Conservation (phyloP, 257 asterid species). For the Mitragyna speciosa region DNA sequence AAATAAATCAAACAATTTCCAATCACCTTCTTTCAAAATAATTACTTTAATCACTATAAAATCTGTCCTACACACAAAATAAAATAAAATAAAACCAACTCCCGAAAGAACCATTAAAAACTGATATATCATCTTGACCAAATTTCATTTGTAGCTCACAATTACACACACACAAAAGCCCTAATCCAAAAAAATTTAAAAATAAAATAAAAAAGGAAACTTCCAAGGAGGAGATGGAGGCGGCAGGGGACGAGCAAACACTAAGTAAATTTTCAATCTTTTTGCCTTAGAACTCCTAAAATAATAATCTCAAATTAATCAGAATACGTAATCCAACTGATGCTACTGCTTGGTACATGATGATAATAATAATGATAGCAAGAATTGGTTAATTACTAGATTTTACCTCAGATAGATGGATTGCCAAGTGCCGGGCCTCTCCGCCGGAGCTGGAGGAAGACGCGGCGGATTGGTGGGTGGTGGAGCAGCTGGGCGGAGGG, state of each 20-base stretch:
- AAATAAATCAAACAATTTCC: background rate
- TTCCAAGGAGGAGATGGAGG: background rate
- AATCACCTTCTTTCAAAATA: background rate
- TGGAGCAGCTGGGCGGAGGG: background rate
- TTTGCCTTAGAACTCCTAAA: background rate
- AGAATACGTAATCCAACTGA: background rate
- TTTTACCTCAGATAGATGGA: conserved; percentile 7
- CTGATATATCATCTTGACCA: background rate
- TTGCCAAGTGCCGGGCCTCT: background rate
- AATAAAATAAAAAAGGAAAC: too few species aligned
- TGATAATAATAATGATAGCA: background rate
- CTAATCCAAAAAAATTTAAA: background rate
- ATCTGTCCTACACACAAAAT: too few species aligned
- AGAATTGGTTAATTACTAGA: background rate
- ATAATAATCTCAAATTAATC: background rate
- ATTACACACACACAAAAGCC: background rate
- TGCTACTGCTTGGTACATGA: background rate
- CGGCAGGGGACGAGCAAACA: background rate
- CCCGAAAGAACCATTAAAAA: too few species aligned
- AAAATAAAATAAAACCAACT: too few species aligned
- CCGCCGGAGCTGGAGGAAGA: background rate
- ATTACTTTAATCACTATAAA: too few species aligned
- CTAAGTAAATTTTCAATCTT: background rate
- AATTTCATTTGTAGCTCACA: background rate
- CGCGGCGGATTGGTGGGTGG: background rate